Percentiles rank a stretch among this genome's conserved stretches.
These are phyloP conservation scores for Ensete glaucum DNA, from an alignment of 176 grass and related monocot genomes.

Conservation along the genomic window DNA sequence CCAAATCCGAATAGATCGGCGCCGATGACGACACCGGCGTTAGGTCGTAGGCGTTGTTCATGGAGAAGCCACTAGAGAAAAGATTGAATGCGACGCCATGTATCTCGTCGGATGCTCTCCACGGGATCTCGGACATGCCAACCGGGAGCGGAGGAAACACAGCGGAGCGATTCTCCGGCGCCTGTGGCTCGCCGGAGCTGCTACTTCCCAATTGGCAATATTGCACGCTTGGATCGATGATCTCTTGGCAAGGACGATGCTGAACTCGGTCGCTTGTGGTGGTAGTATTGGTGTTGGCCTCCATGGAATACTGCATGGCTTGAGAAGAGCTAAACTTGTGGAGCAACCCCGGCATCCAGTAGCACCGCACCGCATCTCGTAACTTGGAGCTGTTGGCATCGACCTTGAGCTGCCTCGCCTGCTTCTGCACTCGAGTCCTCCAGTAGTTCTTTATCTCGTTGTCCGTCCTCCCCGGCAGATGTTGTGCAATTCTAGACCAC, in stretches of 20 bases:
- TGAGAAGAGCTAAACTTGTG: not conserved
- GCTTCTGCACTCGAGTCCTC: constrained; percentile 14
- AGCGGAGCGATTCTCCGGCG: not conserved
- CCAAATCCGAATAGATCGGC: not conserved
- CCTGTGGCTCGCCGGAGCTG: not conserved
- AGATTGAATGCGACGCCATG: not conserved
- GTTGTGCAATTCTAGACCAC: constrained; percentile 13
- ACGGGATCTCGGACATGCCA: not conserved
- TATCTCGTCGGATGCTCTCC: not conserved
- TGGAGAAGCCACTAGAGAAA: not conserved
- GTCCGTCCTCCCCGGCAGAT: constrained; percentile 11
- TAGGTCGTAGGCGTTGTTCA: not conserved
- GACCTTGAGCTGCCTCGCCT: constrained; percentile 8
- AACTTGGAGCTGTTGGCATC: constrained; percentile 10
- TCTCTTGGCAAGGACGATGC: too few relatives aligned
- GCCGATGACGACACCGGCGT: not conserved
- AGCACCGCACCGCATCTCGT: constrained; percentile 7
- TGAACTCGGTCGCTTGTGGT: too few relatives aligned
- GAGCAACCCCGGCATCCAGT: constrained; percentile 8
- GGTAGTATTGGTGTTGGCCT: too few relatives aligned
- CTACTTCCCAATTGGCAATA: not conserved
- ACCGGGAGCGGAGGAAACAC: not conserved
- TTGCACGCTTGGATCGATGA: not conserved
- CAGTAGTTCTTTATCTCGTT: constrained; percentile 22
- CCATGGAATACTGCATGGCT: not conserved